Evolutionary conservation across 2,329 filamentous ascomycete species (phyloP).

Genomic region (Aureobasidium sp.): DNA sequence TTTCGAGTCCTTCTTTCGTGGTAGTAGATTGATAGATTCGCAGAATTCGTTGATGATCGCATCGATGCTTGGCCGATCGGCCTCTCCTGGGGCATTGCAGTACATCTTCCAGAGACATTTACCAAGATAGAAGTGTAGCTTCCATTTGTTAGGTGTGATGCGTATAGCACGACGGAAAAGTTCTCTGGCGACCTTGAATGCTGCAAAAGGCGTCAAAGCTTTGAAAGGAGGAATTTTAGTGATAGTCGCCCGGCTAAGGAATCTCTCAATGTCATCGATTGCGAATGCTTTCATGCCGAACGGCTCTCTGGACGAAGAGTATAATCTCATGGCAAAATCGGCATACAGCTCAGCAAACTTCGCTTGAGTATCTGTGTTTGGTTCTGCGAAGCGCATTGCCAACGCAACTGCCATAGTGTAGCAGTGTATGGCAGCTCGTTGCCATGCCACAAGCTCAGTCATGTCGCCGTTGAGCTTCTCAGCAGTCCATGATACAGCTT

Average conservation of each 20-base stretch:
- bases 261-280: constrained; percentile 54
- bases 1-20: constrained; percentile 43
- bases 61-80: constrained; percentile 1
- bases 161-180: constrained; percentile 54
- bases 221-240: constrained; percentile 52
- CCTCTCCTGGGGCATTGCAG: neutral
- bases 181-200: constrained; percentile 58
- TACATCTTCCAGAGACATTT: constrained; percentile 71
- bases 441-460: constrained; percentile 63
- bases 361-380: constrained; percentile 45
- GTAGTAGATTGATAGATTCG: constrained; percentile 53
- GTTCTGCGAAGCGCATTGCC: constrained; percentile 50
- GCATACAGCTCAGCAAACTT: constrained; percentile 59
- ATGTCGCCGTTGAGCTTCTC: constrained; percentile 86
- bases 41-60: constrained; percentile 19
- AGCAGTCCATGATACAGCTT: constrained; percentile 79
- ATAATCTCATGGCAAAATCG: constrained; percentile 62
- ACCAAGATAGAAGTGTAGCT: constrained; percentile 58
- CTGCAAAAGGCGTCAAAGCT: constrained; percentile 51
- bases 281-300: constrained; percentile 61
- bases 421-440: constrained; percentile 77
- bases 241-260: constrained; percentile 52
- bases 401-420: constrained; percentile 60
- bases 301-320: constrained; percentile 61
- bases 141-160: constrained; percentile 56